Conservation (phyloP, 176 grass and related monocot species). For the Hsuehochloa calcarea region DNA sequence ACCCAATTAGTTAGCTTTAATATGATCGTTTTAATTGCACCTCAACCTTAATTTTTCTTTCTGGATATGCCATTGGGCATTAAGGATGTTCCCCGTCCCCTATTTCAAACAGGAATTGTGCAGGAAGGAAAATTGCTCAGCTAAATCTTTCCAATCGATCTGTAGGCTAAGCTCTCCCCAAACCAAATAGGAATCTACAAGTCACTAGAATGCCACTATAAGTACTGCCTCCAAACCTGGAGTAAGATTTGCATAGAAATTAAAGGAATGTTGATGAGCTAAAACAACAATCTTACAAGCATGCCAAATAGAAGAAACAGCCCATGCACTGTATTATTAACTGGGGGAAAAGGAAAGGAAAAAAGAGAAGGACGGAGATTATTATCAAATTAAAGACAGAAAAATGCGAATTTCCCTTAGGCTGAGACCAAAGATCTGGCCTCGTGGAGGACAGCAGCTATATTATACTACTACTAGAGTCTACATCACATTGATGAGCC, state of each 20-base stretch:
- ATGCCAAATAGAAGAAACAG: not conserved
- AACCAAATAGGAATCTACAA: not conserved
- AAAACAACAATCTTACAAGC: not conserved
- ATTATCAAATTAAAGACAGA: not conserved
- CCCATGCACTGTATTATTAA: not conserved
- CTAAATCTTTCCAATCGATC: not conserved
- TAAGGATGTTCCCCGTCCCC: not conserved
- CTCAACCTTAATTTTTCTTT: not conserved
- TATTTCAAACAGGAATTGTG: not conserved
- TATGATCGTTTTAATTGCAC: not conserved
- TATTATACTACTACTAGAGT: not conserved
- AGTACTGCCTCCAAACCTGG: not conserved
- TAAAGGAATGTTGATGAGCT: not conserved
- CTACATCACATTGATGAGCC: not conserved
- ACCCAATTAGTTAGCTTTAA: not conserved
- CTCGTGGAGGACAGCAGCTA: not conserved
- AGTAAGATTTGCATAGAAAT: not conserved
- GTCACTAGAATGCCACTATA: not conserved
- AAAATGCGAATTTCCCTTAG: not conserved
- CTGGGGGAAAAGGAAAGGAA: not conserved
- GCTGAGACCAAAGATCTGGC: not conserved
- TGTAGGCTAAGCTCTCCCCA: not conserved
- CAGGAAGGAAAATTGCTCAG: not conserved
- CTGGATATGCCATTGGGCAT: not conserved
- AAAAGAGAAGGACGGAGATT: not conserved